Evolutionary conservation across 1,284 basidiomycete species (phyloP).

Genomic region (Pseudozyma sp.): DNA sequence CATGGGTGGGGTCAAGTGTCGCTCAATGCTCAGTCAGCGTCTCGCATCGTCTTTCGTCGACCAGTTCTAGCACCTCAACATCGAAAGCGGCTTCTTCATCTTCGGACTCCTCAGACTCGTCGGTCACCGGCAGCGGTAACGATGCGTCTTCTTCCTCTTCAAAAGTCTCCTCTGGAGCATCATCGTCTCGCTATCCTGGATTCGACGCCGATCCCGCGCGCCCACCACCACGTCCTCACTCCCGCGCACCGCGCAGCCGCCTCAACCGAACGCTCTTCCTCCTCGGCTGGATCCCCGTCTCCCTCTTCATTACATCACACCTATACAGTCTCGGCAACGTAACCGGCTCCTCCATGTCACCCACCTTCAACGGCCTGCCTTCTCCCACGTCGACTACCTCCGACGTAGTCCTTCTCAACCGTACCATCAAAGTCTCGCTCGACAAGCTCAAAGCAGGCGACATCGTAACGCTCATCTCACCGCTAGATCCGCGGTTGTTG

Average conservation of each 20-base stretch:
- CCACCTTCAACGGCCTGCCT: conserved; percentile 44
- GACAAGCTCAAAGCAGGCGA: conserved; percentile 70
- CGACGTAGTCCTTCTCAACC: conserved; percentile 72
- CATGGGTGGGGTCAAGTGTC: neutral
- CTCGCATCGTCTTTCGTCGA: conserved; percentile 5
- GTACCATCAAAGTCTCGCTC: conserved; percentile 67
- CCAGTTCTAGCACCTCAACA: neutral
- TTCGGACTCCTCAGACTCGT: neutral
- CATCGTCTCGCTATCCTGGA: conserved; percentile 3
- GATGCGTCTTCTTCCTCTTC: neutral
- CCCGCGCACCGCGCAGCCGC: conserved; percentile 2
- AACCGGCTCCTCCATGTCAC: conserved; percentile 69
- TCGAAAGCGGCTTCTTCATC: conserved; percentile 3
- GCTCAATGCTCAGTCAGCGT: neutral
- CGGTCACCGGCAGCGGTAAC: conserved; percentile 2
- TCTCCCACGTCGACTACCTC: conserved; percentile 70
- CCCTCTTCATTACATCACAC: conserved; percentile 71
- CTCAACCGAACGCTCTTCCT: conserved; percentile 21
- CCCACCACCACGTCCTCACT: neutral
- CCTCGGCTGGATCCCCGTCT: conserved; percentile 72
- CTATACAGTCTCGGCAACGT: conserved; percentile 71
- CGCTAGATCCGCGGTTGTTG: conserved; percentile 70
- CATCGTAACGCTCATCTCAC: conserved; percentile 72
- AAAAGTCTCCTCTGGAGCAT: too few species aligned
- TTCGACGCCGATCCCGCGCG: conserved; percentile 8